Base-by-base conservation (phyloP, 495 filamentous ascomycete genomes). In the Aspergillus panamensis region DNA sequence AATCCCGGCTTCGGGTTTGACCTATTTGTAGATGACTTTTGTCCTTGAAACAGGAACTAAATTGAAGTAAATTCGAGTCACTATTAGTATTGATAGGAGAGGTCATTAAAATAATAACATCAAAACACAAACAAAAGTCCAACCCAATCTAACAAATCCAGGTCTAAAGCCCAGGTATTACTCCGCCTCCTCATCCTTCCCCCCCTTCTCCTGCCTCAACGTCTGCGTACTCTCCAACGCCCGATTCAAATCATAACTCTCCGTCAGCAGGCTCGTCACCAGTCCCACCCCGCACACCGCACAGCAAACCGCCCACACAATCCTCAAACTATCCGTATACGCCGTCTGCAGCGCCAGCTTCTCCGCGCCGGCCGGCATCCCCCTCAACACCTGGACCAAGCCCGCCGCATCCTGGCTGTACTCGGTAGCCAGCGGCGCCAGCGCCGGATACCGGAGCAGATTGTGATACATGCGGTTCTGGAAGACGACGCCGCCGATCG, bases 401-500 rank as follows among this genome's bases (percentile, higher is more conserved):
- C 77, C 76, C 0, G 84, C 80, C 0, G 84, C 82, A 67, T 89
- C 82, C 32, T 77, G 75, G 19, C 76, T 77, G 52, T 82, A 84
- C n/a, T 69, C 66, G 8, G 53, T 69, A 3, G 84, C 84, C 54
- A 74, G 63, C 0, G 66, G 64, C 0, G 73, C 77, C 13, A 86
- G 69, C 6, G 62, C 65, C 3, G 77, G 67, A 16, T 81, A 74
- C 6, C 50, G 57, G 3, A 67, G 45, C 0, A 88, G 55, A 33
- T 82, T 81, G 1, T 53, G 48, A 19, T 72, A 70, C 72, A 88
- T 80, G 32, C 72, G 74, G 35, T 86, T 86, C 65, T 87, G 82
- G 69, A 88, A 89, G 10, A 82, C 70, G 3, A 78, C 78, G n/a
- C 81, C 80, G 5, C 82, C 82, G 29, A 84, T 69, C 3, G 82